Base-by-base conservation (phyloP, 257 asterid genomes). In the Primulina huaijiensis region DNA sequence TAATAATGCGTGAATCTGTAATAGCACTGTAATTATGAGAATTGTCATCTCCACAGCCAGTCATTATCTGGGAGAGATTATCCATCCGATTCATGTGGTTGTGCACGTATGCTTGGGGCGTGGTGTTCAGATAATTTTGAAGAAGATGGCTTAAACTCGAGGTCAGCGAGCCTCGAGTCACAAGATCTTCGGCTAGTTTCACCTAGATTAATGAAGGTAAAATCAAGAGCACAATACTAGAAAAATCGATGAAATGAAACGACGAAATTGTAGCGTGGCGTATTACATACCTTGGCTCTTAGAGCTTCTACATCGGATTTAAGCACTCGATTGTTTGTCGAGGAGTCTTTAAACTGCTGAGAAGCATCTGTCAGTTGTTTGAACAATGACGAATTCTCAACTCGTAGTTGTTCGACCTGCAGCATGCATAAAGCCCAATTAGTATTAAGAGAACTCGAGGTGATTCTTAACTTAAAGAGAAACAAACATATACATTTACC, bases 221-320 rank as follows among this genome's bases (percentile, higher is more conserved):
- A 19, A 5, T 37, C 21, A 5, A 7, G 33, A 43, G 17, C 2
- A 20, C n/a, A n/a, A n/a, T 23, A 12, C 38, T 17, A 37, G 17
- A 10, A 59, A 59, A 34, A 8, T 8, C 31, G 9, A 30, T 9
- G 0, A 66, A 8, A 23, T 10, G 14, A 7, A 25, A 12, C 12
- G 0, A 25, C 17, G 31, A 27, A 17, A 17, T 14, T 16, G 6
- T 8, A 6, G 30, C 3, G 6, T 8, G 2, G 30, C 3, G 52
- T 34, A 4, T 38, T 10, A 0, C 9, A 27, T 76, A 92, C 98
- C 92, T 93, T 90, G 75, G 98, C 98, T 83, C 98, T 80, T 55
- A 93, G 86, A 56, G 96, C 98, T 82, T 90, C 97, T 7, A 93
- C 98, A 12, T 90, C 92, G 1, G 97, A 88, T 75, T 89, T 84